Percentiles rank a stretch among this genome's conserved stretches.
phyloP scores from a whole-genome alignment of 2,329 filamentous ascomycete species.

The Herpotrichia juniperi region DNA sequence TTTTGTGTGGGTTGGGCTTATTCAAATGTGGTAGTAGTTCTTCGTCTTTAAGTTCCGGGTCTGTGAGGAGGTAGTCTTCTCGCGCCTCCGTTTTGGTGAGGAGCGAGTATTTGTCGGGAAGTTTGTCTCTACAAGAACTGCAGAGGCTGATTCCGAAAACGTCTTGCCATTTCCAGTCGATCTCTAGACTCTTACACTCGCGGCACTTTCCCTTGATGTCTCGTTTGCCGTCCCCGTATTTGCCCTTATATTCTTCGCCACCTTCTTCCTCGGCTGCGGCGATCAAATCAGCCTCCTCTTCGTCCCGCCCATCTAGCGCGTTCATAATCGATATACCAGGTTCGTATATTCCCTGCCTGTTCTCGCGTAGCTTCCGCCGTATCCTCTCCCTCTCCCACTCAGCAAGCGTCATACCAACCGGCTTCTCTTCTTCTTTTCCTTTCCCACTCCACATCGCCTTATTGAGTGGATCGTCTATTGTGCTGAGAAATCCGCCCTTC shows the following conservation, averaged over 20 bases:
- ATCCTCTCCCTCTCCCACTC: slow-evolving; percentile 91
- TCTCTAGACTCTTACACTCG: slow-evolving; percentile 83
- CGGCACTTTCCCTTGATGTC: slow-evolving; percentile 72
- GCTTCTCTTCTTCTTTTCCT: slow-evolving; percentile 66
- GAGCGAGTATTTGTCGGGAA: slow-evolving; percentile 90
- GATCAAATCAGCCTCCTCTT: slow-evolving; percentile 33
- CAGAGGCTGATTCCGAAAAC: slow-evolving; percentile 79
- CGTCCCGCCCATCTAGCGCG: slow-evolving; percentile 51
- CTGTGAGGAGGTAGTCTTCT: slow-evolving; percentile 94
- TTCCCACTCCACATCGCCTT: slow-evolving; percentile 63
- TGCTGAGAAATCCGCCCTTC: slow-evolving; percentile 92
- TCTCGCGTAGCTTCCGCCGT: slow-evolving; percentile 71
- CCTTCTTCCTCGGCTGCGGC: slow-evolving; percentile 51
- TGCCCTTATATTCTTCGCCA: slow-evolving; percentile 37
- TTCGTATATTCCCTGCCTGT: slow-evolving; percentile 83
- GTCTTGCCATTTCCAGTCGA: slow-evolving; percentile 95
- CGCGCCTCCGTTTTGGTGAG: slow-evolving; percentile 96
- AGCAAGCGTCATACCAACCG: slow-evolving; percentile 83
- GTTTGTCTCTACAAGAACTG: slow-evolving; percentile 83
- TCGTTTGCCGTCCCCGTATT: slow-evolving; percentile 40
- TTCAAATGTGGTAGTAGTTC: slow-evolving; percentile 86
- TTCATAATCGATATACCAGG: slow-evolving; percentile 78
- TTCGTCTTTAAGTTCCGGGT: slow-evolving; percentile 89
- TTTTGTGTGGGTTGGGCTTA: slow-evolving; percentile 92
- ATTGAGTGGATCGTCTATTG: slow-evolving; percentile 90